Evolutionary conservation across 768 basidiomycete species (phyloP), one percentile per base, ranked within the genome.

Genomic region (Symmetrospora coprosmae): DNA sequence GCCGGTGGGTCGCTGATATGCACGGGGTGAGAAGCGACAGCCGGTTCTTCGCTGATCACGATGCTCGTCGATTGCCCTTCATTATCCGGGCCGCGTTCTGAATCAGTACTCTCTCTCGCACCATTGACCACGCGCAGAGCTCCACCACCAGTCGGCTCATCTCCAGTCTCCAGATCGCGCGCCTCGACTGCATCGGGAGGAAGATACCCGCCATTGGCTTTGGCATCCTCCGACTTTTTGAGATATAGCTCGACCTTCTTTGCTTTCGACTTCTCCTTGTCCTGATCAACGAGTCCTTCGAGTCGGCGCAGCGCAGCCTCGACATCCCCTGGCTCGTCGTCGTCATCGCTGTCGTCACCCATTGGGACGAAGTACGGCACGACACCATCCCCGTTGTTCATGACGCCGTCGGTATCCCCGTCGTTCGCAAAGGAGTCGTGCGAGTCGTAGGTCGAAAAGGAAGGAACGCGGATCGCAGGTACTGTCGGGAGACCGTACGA

Each of bases 221-320:
- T 41, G 11, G 60, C 50, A 6, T 47, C 48, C 31, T 63, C 50
- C 4, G 66, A 67, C 51, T 51, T 56, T 41, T 66, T 52, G 60
- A 70, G 66, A 35, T 66, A 66, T 30, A 35, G 9, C 21, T 64
- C 65, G 16, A 70, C 69, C 45, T 56, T 62, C 23, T 50, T 28
- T 51, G 62, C 61, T 52, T 66, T 65, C 46, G 64, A 61, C 50
- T 40, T 27, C 69, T 84, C 80, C 68, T 79, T 78, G 62, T 81
- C 75, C 0, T 79, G 79, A 70, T 87, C 87, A 53, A 90, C 85
- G 69, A 87, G 82, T 0, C 88, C 90, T 71, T 92, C 88, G 37
- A 94, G 77, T 13, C 84, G 76, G 23, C 79, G 76, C 64, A 94
- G 71, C 17, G 90, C 88, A 6, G 81, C 85, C 31, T 88, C 87